Percentiles rank a stretch among this genome's conserved stretches.
Evolutionary conservation across 805 yeast species (phyloP).

Genomic region (Starmerella bombicola): DNA sequence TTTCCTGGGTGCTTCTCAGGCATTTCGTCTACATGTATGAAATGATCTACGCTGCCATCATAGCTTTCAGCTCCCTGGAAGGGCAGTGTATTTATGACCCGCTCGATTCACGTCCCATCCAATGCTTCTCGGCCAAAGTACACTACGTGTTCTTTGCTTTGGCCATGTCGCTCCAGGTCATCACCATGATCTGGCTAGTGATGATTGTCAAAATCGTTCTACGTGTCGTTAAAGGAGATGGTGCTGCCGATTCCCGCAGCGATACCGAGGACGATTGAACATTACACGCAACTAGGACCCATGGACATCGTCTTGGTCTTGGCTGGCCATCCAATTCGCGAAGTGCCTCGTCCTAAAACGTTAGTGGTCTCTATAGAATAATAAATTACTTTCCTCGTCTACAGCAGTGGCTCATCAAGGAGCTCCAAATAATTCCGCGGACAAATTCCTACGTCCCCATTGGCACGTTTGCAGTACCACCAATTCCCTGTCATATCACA

Average conservation of each 20-base stretch:
- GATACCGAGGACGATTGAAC: constrained; percentile 49
- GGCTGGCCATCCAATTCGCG: no score
- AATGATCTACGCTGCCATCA: constrained; percentile 44
- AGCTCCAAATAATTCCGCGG: constrained; percentile 88
- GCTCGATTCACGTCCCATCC: constrained; percentile 14
- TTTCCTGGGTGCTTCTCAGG: constrained; percentile 57
- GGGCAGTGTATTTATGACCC: constrained; percentile 21
- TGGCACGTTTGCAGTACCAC: constrained; percentile 92
- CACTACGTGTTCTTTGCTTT: constrained; percentile 40
- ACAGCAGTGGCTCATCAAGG: constrained; percentile 4
- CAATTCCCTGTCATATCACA: constrained; percentile 91
- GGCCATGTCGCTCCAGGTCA: constrained; percentile 51
- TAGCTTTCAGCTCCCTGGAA: constrained; percentile 32
- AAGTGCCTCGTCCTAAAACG: not conserved
- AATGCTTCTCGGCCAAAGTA: constrained; percentile 27
- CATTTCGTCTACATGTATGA: constrained; percentile 64
- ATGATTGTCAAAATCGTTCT: constrained; percentile 58
- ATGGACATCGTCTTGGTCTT: no score
- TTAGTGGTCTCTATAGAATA: not conserved
- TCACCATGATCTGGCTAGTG: constrained; percentile 62
- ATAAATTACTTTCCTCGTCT: not conserved
- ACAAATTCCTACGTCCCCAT: constrained; percentile 91
- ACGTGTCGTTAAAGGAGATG: constrained; percentile 55
- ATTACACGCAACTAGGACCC: no score
- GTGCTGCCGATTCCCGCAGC: constrained; percentile 80